Conservation (phyloP, 305 asterid species). For the Fraxinus albicans region DNA sequence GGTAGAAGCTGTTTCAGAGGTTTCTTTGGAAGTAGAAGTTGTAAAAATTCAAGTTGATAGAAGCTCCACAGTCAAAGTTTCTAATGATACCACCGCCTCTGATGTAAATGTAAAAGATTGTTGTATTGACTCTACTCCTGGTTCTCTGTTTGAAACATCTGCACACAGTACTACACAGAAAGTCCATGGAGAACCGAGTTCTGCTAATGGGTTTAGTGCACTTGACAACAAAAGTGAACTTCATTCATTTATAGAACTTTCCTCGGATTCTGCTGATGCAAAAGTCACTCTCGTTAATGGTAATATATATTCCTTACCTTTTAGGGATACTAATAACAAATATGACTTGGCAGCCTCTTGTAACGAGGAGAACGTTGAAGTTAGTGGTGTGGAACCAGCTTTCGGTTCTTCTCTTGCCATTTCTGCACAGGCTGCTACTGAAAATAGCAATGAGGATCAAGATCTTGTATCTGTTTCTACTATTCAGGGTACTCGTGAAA, state of each 20-base stretch:
- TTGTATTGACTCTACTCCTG: neutral
- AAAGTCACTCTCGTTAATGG: slow-evolving; percentile 9
- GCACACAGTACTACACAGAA: slow-evolving; percentile 20
- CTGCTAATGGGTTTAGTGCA: slow-evolving; percentile 13
- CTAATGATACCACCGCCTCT: slow-evolving; percentile 7
- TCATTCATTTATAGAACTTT: slow-evolving; percentile 16
- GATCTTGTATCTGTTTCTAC: slow-evolving; percentile 15
- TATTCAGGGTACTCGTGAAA: slow-evolving; percentile 22
- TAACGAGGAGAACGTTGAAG: slow-evolving; percentile 17
- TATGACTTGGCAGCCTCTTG: slow-evolving; percentile 12
- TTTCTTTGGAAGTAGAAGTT: slow-evolving; percentile 23
- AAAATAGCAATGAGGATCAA: slow-evolving; percentile 16
- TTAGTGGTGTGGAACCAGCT: slow-evolving; percentile 1
- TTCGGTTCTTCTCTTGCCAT: slow-evolving; percentile 18
- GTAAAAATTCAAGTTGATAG: neutral
- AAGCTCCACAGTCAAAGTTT: slow-evolving; percentile 15
- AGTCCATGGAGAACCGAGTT: slow-evolving; percentile 8
- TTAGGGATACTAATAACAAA: neutral
- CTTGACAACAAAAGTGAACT: slow-evolving; percentile 11
- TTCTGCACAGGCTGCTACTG: slow-evolving; percentile 18
- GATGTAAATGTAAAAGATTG: slow-evolving; percentile 9
- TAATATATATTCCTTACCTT: slow-evolving; percentile 10
- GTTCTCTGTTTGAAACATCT: slow-evolving; percentile 10
- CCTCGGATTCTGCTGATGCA: slow-evolving; percentile 18
- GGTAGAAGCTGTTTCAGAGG: slow-evolving; percentile 3